Percentiles rank a stretch among this genome's conserved stretches.
phyloP scores from a whole-genome alignment of 768 basidiomycete species.

The Amanita exitialis region DNA sequence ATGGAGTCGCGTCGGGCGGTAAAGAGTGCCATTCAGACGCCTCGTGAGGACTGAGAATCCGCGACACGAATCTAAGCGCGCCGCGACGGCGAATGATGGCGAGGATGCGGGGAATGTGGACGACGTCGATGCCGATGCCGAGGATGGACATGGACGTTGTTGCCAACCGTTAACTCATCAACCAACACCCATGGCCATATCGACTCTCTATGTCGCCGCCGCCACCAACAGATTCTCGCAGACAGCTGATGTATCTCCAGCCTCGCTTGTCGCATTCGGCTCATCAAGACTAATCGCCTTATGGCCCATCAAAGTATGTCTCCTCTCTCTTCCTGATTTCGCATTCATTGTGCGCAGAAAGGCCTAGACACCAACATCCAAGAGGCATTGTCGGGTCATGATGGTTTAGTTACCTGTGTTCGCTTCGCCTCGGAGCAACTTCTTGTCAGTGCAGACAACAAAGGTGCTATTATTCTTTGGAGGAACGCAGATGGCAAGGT shows the following conservation, averaged over 20 bases:
- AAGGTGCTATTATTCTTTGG: constrained; percentile 64
- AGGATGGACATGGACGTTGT: constrained; percentile 42
- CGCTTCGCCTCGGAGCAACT: constrained; percentile 45
- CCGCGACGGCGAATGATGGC: constrained; percentile 41
- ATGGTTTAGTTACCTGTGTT: constrained; percentile 66
- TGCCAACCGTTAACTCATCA: constrained; percentile 3
- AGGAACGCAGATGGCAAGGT: constrained; percentile 28
- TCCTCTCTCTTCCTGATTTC: neutral
- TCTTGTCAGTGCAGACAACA: constrained; percentile 70
- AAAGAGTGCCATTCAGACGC: constrained; percentile 27
- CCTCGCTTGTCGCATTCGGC: constrained; percentile 36
- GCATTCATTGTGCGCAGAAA: constrained; percentile 26
- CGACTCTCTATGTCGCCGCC: constrained; percentile 32
- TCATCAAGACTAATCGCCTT: constrained; percentile 34
- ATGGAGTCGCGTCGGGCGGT: constrained; percentile 9
- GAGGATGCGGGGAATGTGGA: constrained; percentile 57
- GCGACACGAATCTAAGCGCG: constrained; percentile 36
- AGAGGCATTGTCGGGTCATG: constrained; percentile 68
- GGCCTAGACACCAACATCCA: constrained; percentile 42
- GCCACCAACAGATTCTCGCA: constrained; percentile 37
- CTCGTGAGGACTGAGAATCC: constrained; percentile 54
- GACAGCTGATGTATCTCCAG: constrained; percentile 35
- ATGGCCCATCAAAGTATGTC: constrained; percentile 32
- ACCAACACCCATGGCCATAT: constrained; percentile 16
- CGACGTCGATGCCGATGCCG: constrained; percentile 70